phyloP scores from a whole-genome alignment of 1,284 basidiomycete genomes.

The Marasmius fiardii region DNA sequence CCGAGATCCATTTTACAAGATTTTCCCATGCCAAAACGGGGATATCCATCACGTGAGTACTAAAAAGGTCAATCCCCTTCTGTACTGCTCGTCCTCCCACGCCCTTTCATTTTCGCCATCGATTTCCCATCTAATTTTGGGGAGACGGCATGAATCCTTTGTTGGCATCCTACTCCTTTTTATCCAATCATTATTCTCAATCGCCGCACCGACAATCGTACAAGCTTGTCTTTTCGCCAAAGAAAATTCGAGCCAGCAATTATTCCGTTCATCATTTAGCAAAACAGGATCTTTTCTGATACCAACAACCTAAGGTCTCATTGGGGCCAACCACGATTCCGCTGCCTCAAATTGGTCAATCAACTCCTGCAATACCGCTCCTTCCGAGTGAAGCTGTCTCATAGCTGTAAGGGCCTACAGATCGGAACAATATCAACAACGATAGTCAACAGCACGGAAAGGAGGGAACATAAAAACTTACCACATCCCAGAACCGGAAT shows the following conservation, averaged over 20 bases:
- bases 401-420: conserved; percentile 83
- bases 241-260: neutral
- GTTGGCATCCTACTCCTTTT: conserved; percentile 6
- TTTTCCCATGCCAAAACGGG: conserved; percentile 28
- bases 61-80: conserved; percentile 1
- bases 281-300: neutral
- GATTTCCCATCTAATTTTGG: conserved; percentile 19
- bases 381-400: conserved; percentile 82
- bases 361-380: conserved; percentile 75
- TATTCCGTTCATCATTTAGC: no score
- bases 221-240: neutral
- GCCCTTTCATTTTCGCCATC: conserved; percentile 11
- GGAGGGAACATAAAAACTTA: conserved; percentile 44
- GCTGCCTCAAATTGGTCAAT: conserved; percentile 95
- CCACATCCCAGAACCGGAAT: conserved; percentile 98
- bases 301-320: conserved; percentile 63
- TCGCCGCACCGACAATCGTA: neutral
- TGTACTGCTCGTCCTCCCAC: conserved; percentile 4
- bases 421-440: conserved; percentile 11
- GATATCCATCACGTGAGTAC: conserved; percentile 9
- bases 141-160: conserved; percentile 12
- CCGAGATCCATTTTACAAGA: conserved; percentile 19
- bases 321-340: conserved; percentile 89
- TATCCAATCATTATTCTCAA: conserved; percentile 1
- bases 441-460: conserved; percentile 6